These are phyloP conservation scores for Melaleuca alternifolia DNA, from an alignment of 345 rosid species.

Conservation along the genomic window DNA sequence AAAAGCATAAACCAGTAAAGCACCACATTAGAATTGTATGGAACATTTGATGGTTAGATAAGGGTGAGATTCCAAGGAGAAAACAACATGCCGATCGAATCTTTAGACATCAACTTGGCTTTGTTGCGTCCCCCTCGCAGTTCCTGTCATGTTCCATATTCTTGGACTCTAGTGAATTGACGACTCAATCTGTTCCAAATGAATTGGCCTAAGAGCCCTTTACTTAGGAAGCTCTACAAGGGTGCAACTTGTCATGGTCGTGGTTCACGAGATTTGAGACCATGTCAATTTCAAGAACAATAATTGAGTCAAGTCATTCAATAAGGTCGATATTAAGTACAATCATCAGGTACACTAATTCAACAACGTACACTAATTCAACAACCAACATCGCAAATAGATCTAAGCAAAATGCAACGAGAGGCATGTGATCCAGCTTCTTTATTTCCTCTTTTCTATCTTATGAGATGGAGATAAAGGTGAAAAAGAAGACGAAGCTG, in stretches of 20 bases:
- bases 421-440: not conserved
- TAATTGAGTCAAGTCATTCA: not conserved
- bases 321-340: not conserved
- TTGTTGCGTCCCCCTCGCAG: not conserved
- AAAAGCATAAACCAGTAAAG: not conserved
- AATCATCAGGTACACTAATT: not conserved
- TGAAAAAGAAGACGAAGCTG: not conserved
- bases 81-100: conserved; percentile 12
- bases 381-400: not conserved
- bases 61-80: conserved; percentile 5
- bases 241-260: not conserved
- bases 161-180: not conserved
- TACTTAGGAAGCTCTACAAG: not conserved
- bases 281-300: not conserved
- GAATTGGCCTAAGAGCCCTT: not conserved
- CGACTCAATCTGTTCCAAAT: not conserved
- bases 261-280: not conserved
- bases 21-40: not conserved
- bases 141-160: not conserved
- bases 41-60: not conserved
- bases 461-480: not conserved
- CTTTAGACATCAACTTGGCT: conserved; percentile 6
- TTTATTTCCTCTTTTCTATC: not conserved
- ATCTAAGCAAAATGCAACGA: not conserved
- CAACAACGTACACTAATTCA: not conserved